Evolutionary conservation across 495 filamentous ascomycete species (phyloP), one percentile per base, ranked within the genome.

Genomic region (Poronia punctata): DNA sequence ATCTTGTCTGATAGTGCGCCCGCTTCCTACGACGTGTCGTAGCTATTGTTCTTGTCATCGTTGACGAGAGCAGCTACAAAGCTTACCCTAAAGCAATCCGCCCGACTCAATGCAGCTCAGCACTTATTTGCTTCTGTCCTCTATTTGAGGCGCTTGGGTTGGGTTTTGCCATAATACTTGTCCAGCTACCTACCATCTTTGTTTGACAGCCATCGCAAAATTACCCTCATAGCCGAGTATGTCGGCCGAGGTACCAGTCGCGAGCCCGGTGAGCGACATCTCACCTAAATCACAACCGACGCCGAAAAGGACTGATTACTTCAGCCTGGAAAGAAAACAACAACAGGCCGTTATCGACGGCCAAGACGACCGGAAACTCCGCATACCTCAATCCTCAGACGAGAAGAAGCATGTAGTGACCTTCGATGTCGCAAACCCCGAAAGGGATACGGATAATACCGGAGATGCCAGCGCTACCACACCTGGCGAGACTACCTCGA

Each of bases 61-160:
- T 16, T 5, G 11, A 5, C 29, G 29, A n/a, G 7, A n/a, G 40
- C 7, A 11, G 35, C 27, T 6, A 20, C 42, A 27, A 30, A 35
- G 35, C 21, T 38, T 35, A 28, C 18, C 30, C 31, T 19, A 27
- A 12, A 5, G 25, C 33, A 35, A 7, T 30, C 27, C 42, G 38
- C 43, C 36, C 35, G 31, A 38, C 54, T 60, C 64, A 54, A 68
- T 68, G 67, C 67, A 41, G 50, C 52, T 51, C 52, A 26, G 50
- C 56, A 51, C 55, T 44, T 57, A 48, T 52, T 53, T 62, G 58
- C 64, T 60, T 61, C 65, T 60, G 67, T 61, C 63, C 66, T 66
- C 63, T 54, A 38, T 39, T 48, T 45, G 66, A 69, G 66, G 64
- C 55, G 62, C 51, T 50, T 50, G 52, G 60, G 61, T 60, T 40